These are phyloP conservation scores for Lachnellula willkommii DNA, from an alignment of 2,329 filamentous ascomycete genomes.

Conservation along the genomic window DNA sequence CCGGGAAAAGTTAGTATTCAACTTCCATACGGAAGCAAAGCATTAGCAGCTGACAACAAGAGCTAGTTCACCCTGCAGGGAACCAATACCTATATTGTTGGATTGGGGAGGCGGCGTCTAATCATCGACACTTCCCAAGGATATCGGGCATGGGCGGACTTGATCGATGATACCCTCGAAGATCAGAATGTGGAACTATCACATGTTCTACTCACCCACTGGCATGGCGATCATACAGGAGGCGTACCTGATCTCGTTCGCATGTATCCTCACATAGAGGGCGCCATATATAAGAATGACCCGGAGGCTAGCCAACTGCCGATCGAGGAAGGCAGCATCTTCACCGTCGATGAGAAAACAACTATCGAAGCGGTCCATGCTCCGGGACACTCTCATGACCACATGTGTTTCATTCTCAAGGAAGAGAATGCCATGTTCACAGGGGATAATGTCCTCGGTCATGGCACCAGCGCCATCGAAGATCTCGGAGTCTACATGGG, in stretches of 20 bases:
- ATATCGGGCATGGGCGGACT: conserved; percentile 56
- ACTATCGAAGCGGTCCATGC: conserved; percentile 60
- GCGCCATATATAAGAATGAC: conserved; percentile 57
- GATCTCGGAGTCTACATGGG: conserved; percentile 61
- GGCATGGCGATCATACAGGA: conserved; percentile 79
- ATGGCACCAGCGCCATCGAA: conserved; percentile 79
- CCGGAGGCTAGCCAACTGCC: conserved; percentile 45
- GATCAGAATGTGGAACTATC: conserved; percentile 32
- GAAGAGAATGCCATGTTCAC: conserved; percentile 79
- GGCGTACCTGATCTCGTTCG: conserved; percentile 64
- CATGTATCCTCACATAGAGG: conserved; percentile 51
- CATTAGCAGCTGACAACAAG: neutral
- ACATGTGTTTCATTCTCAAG: conserved; percentile 68
- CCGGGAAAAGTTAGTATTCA: conserved; percentile 59
- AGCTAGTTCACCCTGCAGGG: conserved; percentile 35
- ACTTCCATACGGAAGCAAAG: neutral
- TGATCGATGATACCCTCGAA: conserved; percentile 33
- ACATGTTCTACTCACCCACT: conserved; percentile 64
- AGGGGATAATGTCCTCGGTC: conserved; percentile 78
- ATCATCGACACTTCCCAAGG: conserved; percentile 89
- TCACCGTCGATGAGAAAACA: conserved; percentile 48
- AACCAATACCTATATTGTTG: conserved; percentile 90
- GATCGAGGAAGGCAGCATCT: conserved; percentile 49
- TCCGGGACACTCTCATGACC: conserved; percentile 73
- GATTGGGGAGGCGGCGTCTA: conserved; percentile 63